phyloP scores from a whole-genome alignment of 2,329 filamentous ascomycete genomes.

The Penicillium crustosum region DNA sequence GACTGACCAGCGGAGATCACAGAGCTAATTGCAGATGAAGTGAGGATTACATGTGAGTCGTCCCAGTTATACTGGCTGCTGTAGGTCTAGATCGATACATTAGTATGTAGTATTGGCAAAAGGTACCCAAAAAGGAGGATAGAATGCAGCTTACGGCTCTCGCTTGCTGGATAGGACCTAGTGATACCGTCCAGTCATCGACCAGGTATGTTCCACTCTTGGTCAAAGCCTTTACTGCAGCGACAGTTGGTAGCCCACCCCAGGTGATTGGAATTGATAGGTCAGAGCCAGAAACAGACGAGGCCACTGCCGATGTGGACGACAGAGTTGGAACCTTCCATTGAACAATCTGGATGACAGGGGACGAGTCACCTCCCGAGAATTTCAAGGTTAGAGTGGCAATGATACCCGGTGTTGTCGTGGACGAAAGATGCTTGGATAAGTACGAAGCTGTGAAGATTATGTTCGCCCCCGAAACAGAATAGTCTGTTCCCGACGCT shows the following conservation, averaged over 20 bases:
- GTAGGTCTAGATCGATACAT: slow-evolving; percentile 44
- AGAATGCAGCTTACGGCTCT: slow-evolving; percentile 36
- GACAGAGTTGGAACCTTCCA: slow-evolving; percentile 50
- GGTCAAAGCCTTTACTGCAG: slow-evolving; percentile 53
- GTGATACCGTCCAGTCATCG: slow-evolving; percentile 58
- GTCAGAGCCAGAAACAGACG: slow-evolving; percentile 39
- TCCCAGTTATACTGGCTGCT: slow-evolving; percentile 55
- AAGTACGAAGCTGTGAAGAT: slow-evolving; percentile 53
- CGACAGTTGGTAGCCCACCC: slow-evolving; percentile 52
- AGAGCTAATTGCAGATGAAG: slow-evolving; percentile 45
- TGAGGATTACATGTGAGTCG: slow-evolving; percentile 49
- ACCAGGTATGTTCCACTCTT: slow-evolving; percentile 52
- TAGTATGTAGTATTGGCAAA: background rate
- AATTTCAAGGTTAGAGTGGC: slow-evolving; percentile 56
- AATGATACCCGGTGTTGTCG: slow-evolving; percentile 48
- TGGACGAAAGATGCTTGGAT: slow-evolving; percentile 44
- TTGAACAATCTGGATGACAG: slow-evolving; percentile 52
- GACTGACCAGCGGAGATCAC: slow-evolving; percentile 48
- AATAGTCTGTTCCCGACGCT: slow-evolving; percentile 47
- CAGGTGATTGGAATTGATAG: slow-evolving; percentile 54
- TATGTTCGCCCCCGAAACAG: slow-evolving; percentile 46
- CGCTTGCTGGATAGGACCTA: slow-evolving; percentile 54
- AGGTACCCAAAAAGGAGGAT: background rate
- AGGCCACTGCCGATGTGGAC: slow-evolving; percentile 30
- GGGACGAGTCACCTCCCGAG: slow-evolving; percentile 49